Conservation (phyloP, 2,329 filamentous ascomycete species). For the Aspergillus niger region DNA sequence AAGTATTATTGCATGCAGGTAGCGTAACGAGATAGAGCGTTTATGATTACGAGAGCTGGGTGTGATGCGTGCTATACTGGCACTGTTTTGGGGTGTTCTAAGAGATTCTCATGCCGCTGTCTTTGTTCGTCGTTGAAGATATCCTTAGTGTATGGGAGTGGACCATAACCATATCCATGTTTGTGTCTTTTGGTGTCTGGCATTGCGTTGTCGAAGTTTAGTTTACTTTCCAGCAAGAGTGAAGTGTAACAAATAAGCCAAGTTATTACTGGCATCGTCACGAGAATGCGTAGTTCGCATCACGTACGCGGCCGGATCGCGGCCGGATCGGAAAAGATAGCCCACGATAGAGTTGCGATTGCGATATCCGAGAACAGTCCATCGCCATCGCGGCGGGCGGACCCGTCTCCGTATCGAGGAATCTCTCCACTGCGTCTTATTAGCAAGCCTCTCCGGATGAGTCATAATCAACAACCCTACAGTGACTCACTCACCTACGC, state of each 20-base stretch:
- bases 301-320: not conserved
- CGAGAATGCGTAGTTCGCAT: conserved; percentile 1
- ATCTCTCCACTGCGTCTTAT: not conserved
- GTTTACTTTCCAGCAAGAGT: not conserved
- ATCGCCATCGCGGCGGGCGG: not conserved
- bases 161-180: not conserved
- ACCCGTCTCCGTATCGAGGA: not conserved
- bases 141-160: conserved; percentile 8
- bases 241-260: not conserved
- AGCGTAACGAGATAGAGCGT: conserved; percentile 15
- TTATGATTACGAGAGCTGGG: conserved; percentile 1
- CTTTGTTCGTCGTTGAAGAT: conserved; percentile 1
- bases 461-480: not conserved
- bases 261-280: not conserved
- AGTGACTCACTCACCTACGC: too few species aligned
- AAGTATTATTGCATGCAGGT: conserved; percentile 1
- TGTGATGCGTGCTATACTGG: not conserved
- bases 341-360: not conserved
- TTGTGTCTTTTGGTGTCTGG: not conserved
- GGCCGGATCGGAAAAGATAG: not conserved
- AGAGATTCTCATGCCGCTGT: conserved; percentile 1
- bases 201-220: not conserved
- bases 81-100: not conserved
- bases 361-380: not conserved
- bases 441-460: not conserved